Evolutionary conservation across 75 land plant species (phyloP), one percentile per base, ranked within the genome.

Genomic region (Pinus albicaulis): DNA sequence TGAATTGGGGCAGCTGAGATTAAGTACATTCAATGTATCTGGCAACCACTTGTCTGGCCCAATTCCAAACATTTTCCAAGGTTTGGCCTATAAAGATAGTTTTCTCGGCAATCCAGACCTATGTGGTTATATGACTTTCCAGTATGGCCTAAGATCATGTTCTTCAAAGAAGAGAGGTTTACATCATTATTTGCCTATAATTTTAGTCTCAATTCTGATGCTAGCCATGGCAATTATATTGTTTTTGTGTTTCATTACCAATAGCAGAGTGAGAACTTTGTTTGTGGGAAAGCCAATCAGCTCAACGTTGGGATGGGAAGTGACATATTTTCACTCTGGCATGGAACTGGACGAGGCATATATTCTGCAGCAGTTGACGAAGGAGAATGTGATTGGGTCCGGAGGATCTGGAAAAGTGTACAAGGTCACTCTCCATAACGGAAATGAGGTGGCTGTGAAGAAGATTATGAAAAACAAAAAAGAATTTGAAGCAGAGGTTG

Each of bases 371-470:
- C 80, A 78, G 12, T 44, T 90, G 81, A 79, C 76, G 5, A 87
- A 90, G 28, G 85, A 80, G 16, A 87, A 89, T 74, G 66, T 92
- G 23, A 90, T 95, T 59, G 95, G 98, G 14, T 75, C 76, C 36
- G 95, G 98, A 10, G 93, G 89, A 7, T 65, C 91, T 20, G 98
- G 98, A 16, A 84, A 85, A 56, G 98, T 92, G 52, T 92, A 92
- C 87, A 74, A 80, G 71, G 66, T 85, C 31, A n/a, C 19, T 44
- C 59, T 58, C 0, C 20, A 20, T 3, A 58, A 58, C 20, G 59
- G 59, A 3, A 1, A 15, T 1, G 7, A 65, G 19, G 87, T 91
- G 17, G 92, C 94, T 60, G 94, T 87, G 55, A 89, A 89, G 72
- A 84, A 70, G 72, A 61, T 26, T 7, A 68, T 0, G 61, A 66